These are phyloP conservation scores for Trypanosoma mega DNA, from an alignment of 208 protist genomes.

Conservation along the genomic window DNA sequence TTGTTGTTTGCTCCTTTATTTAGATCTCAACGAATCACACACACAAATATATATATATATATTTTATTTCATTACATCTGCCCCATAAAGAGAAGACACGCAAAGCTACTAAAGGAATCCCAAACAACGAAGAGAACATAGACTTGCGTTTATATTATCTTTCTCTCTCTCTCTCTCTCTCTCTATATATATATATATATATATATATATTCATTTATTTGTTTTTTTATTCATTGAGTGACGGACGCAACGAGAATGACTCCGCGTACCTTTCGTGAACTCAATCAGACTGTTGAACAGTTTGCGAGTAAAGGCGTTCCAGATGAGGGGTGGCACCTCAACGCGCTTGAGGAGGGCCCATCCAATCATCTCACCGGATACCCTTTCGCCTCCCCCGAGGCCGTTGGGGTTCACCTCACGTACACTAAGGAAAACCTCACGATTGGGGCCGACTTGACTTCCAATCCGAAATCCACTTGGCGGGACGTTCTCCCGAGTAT, in stretches of 20 bases:
- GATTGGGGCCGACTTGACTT: conserved; percentile 21
- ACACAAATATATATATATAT: too few relatives aligned
- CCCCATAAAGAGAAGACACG: too few relatives aligned
- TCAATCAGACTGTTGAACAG: conserved; percentile 46
- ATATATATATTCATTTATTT: not conserved
- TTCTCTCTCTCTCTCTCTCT: not conserved
- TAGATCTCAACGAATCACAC: too few relatives aligned
- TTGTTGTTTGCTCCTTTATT: conserved; percentile 10
- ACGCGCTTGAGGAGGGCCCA: conserved; percentile 31
- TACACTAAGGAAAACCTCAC: conserved; percentile 26
- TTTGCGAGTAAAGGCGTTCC: conserved; percentile 42
- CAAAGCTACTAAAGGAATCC: too few relatives aligned
- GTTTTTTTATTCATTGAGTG: conserved; percentile 3
- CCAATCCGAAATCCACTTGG: conserved; percentile 28
- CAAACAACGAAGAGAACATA: too few relatives aligned
- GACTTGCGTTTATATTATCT: not conserved
- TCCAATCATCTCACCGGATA: conserved; percentile 29
- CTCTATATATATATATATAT: conserved; percentile 3
- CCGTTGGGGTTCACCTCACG: conserved; percentile 36
- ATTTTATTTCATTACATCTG: too few relatives aligned
- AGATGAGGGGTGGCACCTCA: conserved; percentile 40
- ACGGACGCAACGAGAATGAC: conserved; percentile 9
- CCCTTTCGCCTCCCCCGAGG: conserved; percentile 43
- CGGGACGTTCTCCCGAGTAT: conserved; percentile 41
- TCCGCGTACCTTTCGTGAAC: conserved; percentile 33